phyloP scores from a whole-genome alignment of 495 filamentous ascomycete species.

The Penicillium robsamsonii region DNA sequence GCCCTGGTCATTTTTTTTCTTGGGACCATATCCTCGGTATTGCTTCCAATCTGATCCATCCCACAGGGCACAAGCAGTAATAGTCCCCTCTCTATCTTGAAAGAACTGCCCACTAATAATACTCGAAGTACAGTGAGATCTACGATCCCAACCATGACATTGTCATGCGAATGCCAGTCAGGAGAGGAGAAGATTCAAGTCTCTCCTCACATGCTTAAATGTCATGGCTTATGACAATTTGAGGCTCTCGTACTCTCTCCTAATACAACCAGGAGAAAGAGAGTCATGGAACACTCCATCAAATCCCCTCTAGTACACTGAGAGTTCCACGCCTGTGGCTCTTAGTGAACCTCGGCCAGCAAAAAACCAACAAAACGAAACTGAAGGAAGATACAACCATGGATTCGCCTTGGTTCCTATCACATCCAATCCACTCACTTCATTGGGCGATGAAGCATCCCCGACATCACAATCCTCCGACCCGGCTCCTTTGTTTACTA shows the following conservation, averaged over 20 bases:
- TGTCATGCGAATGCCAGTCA: not conserved
- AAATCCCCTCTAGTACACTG: too few relatives aligned
- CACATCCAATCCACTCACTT: too few relatives aligned
- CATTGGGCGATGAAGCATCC: too few relatives aligned
- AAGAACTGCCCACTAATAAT: not conserved
- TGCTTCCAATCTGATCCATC: not conserved
- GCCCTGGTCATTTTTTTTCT: not conserved
- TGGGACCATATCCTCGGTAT: not conserved
- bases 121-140: not conserved
- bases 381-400: not conserved
- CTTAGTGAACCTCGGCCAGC: too few relatives aligned
- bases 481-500: too few relatives aligned
- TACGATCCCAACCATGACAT: not conserved
- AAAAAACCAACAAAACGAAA: not conserved
- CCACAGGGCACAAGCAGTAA: not conserved
- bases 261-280: not conserved
- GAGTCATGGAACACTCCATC: not conserved
- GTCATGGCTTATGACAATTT: not conserved
- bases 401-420: not conserved
- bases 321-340: not conserved
- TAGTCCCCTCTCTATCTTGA: not conserved
- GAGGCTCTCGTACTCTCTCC: not conserved
- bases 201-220: not conserved
- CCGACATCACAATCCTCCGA: too few relatives aligned
- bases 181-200: not conserved